phyloP scores from a whole-genome alignment of 495 filamentous ascomycete species.

The Neurospora sp. region DNA sequence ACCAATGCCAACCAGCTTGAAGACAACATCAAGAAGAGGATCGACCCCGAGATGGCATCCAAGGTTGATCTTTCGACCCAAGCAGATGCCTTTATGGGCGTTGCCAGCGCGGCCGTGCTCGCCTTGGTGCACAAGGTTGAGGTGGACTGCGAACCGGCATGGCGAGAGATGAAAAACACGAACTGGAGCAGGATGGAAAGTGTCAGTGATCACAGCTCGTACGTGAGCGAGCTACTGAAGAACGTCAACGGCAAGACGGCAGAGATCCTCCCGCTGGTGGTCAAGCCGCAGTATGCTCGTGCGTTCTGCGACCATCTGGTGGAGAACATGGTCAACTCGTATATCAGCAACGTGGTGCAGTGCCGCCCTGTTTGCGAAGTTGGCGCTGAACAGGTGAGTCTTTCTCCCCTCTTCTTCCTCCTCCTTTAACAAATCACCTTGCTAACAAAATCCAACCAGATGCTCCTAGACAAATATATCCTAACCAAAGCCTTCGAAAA shows the following conservation, averaged over 20 bases:
- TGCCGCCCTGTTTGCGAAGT: conserved; percentile 85
- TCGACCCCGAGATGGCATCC: conserved; percentile 65
- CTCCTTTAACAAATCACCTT: background rate
- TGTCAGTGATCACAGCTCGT: conserved; percentile 92
- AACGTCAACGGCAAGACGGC: conserved; percentile 57
- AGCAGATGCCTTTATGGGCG: conserved; percentile 89
- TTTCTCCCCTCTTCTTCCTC: background rate
- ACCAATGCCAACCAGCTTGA: conserved; percentile 83
- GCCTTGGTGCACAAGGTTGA: conserved; percentile 78
- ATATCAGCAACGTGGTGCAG: conserved; percentile 74
- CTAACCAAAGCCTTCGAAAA: conserved; percentile 73
- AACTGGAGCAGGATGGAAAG: conserved; percentile 92
- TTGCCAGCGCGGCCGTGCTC: conserved; percentile 78
- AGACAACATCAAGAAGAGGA: conserved; percentile 82
- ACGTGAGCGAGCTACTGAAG: conserved; percentile 69
- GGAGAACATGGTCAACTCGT: conserved; percentile 68
- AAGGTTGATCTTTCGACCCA: conserved; percentile 84
- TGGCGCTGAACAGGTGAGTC: conserved; percentile 78
- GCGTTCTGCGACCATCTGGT: conserved; percentile 93
- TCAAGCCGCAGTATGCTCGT: conserved; percentile 86
- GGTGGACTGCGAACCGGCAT: conserved; percentile 67
- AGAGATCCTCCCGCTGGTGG: conserved; percentile 68
- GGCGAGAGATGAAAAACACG: conserved; percentile 95
- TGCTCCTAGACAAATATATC: conserved; percentile 90
- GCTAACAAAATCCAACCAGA: conserved; percentile 26